Conservation (phyloP, 2,329 filamentous ascomycete species). For the Colletotrichum noveboracense region DNA sequence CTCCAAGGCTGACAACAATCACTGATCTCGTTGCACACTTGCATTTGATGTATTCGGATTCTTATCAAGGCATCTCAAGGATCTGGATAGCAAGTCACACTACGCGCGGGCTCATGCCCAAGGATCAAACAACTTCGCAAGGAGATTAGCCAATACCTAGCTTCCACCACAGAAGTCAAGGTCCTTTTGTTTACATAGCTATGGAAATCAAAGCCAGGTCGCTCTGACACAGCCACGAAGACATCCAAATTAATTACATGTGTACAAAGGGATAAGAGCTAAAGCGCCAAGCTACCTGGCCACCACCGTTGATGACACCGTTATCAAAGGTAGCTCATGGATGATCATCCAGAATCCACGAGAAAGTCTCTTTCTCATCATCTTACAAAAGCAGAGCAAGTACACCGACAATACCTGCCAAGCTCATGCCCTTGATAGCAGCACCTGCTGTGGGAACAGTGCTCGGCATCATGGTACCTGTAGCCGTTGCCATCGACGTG, state of each 20-base stretch:
- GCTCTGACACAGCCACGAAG: neutral
- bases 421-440: neutral
- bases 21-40: neutral
- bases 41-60: neutral
- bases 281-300: neutral
- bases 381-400: neutral
- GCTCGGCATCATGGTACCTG: neutral
- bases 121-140: neutral
- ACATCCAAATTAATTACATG: neutral
- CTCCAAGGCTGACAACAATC: neutral
- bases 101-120: neutral
- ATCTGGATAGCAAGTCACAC: neutral
- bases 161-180: neutral
- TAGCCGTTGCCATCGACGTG: neutral
- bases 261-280: neutral
- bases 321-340: neutral
- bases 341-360: neutral
- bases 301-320: neutral
- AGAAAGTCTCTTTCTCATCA: neutral
- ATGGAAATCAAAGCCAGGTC: neutral
- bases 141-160: neutral
- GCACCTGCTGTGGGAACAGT: slow-evolving; percentile 1
- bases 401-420: neutral
- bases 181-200: neutral
- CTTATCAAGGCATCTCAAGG: neutral